These are phyloP conservation scores for Epithele typhae DNA, from an alignment of 768 basidiomycete genomes.

Conservation along the genomic window DNA sequence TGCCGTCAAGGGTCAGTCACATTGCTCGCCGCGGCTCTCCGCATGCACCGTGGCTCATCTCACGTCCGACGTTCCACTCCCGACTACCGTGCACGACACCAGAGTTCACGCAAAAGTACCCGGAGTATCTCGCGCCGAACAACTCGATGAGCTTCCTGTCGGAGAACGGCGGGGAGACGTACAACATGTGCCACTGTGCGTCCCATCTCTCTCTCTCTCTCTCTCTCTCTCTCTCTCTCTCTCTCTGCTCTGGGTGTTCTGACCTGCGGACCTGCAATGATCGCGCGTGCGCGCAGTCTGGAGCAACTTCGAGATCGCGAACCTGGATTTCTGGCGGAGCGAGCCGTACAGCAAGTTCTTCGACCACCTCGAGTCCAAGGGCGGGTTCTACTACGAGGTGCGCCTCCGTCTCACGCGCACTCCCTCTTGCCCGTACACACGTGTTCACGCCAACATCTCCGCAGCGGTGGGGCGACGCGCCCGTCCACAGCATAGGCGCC, in stretches of 20 bases:
- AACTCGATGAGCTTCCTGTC: conserved; percentile 65
- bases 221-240: neutral
- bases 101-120: conserved; percentile 55
- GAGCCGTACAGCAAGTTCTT: conserved; percentile 85
- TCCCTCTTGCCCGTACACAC: neutral
- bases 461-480: conserved; percentile 41
- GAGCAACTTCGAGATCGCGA: conserved; percentile 78
- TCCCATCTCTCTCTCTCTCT: conserved; percentile 1
- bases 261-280: neutral
- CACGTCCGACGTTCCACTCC: neutral
- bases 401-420: neutral
- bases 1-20: conserved; percentile 46
- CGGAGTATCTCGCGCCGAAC: conserved; percentile 48
- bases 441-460: neutral
- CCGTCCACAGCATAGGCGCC: conserved; percentile 46
- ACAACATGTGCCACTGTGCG: conserved; percentile 65
- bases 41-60: neutral
- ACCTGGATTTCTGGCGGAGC: conserved; percentile 84
- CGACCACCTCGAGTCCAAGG: conserved; percentile 71
- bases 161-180: conserved; percentile 59
- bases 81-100: neutral
- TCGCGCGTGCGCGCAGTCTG: conserved; percentile 36
- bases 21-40: conserved; percentile 23
- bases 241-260: neutral
- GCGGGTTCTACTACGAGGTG: conserved; percentile 94